These are phyloP conservation scores for Melaleuca quinquenervia DNA, from an alignment of 345 rosid species.

Conservation along the genomic window DNA sequence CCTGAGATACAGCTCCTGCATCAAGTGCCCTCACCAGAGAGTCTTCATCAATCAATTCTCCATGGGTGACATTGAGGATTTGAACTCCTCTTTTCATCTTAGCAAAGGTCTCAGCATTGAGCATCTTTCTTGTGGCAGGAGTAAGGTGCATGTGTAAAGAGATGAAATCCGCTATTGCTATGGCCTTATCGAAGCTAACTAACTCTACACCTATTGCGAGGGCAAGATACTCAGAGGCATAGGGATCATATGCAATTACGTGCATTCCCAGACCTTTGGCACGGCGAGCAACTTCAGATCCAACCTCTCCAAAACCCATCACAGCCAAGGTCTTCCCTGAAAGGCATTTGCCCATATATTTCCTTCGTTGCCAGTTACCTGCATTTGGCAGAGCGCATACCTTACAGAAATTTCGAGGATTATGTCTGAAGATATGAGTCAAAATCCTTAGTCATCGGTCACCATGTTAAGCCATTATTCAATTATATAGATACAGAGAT, in stretches of 20 bases:
- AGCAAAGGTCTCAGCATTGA: conserved; percentile 69
- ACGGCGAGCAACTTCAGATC: conserved; percentile 81
- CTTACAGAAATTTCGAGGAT: too few relatives aligned
- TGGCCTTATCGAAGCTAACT: conserved; percentile 69
- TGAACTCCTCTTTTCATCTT: conserved; percentile 90
- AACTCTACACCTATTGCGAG: conserved; percentile 74
- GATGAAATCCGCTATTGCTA: conserved; percentile 70
- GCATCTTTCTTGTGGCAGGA: conserved; percentile 58
- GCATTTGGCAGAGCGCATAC: background rate
- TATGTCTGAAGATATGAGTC: background rate
- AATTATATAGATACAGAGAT: background rate
- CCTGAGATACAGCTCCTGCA: conserved; percentile 74
- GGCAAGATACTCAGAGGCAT: conserved; percentile 84
- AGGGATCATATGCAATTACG: conserved; percentile 80
- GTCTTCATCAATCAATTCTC: conserved; percentile 85
- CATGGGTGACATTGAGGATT: conserved; percentile 81
- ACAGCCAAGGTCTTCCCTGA: conserved; percentile 78
- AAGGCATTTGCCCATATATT: conserved; percentile 77
- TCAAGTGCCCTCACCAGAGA: conserved; percentile 76
- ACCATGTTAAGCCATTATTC: background rate
- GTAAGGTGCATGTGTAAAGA: conserved; percentile 90
- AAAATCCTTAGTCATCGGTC: background rate
- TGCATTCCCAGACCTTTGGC: conserved; percentile 95
- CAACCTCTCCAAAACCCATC: conserved; percentile 85
- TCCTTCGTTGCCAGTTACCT: conserved; percentile 82